These are phyloP conservation scores for Fistulina hepatica DNA, from an alignment of 1,284 basidiomycete genomes.

Conservation along the genomic window DNA sequence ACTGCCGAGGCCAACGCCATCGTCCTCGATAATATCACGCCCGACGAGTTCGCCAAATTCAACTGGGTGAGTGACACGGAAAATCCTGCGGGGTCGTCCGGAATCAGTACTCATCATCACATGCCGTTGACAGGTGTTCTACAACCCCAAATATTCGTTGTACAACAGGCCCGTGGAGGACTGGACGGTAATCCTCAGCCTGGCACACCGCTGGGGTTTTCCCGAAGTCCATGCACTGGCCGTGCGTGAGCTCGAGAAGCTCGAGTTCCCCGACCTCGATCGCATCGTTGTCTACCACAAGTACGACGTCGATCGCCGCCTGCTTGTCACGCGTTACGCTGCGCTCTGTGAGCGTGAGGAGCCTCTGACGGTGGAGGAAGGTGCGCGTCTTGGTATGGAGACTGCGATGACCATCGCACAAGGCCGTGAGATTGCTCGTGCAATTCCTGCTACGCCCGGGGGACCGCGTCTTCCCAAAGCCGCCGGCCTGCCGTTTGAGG, in stretches of 20 bases:
- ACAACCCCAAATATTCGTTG: conserved; percentile 46
- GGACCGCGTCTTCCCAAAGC: conserved; percentile 33
- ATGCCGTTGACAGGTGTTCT: no score
- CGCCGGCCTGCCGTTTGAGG: conserved; percentile 24
- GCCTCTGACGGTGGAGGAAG: conserved; percentile 48
- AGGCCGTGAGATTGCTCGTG: conserved; percentile 44
- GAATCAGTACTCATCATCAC: no score
- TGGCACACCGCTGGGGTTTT: conserved; percentile 52
- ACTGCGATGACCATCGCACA: conserved; percentile 46
- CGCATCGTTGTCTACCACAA: conserved; percentile 49
- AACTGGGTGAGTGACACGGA: no score
- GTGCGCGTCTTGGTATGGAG: conserved; percentile 44
- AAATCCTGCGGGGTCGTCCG: no score
- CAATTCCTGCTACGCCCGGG: conserved; percentile 23
- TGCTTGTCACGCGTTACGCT: conserved; percentile 47
- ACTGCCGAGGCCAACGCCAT: conserved; percentile 39
- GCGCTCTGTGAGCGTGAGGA: conserved; percentile 42
- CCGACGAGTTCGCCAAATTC: conserved; percentile 43
- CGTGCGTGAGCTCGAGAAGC: conserved; percentile 49
- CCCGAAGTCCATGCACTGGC: conserved; percentile 46
- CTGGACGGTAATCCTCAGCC: conserved; percentile 49
- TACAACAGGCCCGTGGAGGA: conserved; percentile 41
- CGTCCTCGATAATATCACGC: conserved; percentile 35
- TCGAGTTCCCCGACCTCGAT: conserved; percentile 33
- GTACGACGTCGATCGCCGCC: conserved; percentile 39